phyloP scores from a whole-genome alignment of 169 alveolate genomes.

The Amoebophrya sp. region DNA sequence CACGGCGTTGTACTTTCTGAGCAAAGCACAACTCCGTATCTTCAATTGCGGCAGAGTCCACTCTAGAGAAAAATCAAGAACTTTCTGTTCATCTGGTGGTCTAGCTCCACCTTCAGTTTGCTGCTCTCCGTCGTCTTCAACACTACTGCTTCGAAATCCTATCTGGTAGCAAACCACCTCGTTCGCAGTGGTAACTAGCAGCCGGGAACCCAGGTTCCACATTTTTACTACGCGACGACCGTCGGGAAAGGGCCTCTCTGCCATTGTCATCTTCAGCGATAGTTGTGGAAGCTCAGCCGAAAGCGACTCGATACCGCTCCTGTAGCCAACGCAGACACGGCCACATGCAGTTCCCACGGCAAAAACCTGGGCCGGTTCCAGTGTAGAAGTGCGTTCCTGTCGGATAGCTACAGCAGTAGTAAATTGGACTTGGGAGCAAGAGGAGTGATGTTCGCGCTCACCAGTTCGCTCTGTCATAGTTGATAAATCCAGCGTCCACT shows the following conservation, averaged over 20 bases:
- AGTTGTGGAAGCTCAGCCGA: too few relatives aligned
- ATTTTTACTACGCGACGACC: background rate
- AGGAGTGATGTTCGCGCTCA: background rate
- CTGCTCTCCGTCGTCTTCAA: background rate
- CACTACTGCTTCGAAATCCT: background rate
- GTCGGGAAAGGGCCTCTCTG: too few relatives aligned
- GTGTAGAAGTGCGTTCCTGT: background rate
- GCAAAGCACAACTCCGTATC: background rate
- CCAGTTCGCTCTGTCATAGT: background rate
- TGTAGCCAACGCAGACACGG: too few relatives aligned
- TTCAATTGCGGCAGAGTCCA: background rate
- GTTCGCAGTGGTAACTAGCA: background rate
- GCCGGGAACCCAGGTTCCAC: background rate
- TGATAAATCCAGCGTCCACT: too few relatives aligned
- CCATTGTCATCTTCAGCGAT: too few relatives aligned
- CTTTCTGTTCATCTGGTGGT: background rate
- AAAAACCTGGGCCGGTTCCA: background rate
- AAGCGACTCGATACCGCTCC: too few relatives aligned
- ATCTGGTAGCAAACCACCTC: background rate
- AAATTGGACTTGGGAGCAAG: background rate
- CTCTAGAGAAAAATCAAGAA: background rate
- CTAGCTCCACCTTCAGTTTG: background rate
- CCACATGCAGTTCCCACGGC: too few relatives aligned
- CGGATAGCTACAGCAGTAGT: background rate
- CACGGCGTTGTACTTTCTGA: background rate